Evolutionary conservation across 108 stramenopile genomes (phyloP).

Genomic region (Skeletonema tropicum): DNA sequence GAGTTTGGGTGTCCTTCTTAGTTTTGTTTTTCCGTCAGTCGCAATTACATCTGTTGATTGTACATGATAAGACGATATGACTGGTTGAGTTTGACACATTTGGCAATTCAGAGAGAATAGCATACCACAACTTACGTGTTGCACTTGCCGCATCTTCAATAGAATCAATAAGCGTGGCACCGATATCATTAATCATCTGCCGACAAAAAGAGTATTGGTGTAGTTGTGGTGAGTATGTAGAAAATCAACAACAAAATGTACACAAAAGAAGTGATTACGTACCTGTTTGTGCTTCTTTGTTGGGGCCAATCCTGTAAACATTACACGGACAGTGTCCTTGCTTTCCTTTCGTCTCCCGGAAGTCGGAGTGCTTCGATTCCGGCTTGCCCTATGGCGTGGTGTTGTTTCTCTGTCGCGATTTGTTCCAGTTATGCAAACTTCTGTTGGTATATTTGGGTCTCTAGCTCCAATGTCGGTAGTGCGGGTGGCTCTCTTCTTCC

Average conservation of each 20-base stretch:
- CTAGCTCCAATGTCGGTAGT: neutral
- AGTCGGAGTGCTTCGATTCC: neutral
- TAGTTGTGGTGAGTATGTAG: neutral
- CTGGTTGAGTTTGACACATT: neutral
- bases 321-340: conserved; percentile 16
- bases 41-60: conserved; percentile 3
- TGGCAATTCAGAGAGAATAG: neutral
- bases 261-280: neutral
- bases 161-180: conserved; percentile 53
- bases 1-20: conserved; percentile 21
- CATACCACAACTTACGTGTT: conserved; percentile 26
- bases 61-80: too few species aligned
- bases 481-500: neutral
- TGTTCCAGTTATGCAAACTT: neutral
- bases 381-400: neutral
- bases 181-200: conserved; percentile 55
- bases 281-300: conserved; percentile 31
- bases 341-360: neutral
- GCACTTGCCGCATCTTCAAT: conserved; percentile 54
- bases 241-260: neutral
- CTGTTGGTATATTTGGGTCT: neutral
- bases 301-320: conserved; percentile 44
- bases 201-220: neutral
- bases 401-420: neutral
- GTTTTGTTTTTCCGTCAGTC: conserved; percentile 7